A percentile compares a stretch with the other conserved stretches of the same genome.
These are phyloP conservation scores for Cymbomonas tetramitiformis DNA, from an alignment of 139 green algal species.

Conservation along the genomic window DNA sequence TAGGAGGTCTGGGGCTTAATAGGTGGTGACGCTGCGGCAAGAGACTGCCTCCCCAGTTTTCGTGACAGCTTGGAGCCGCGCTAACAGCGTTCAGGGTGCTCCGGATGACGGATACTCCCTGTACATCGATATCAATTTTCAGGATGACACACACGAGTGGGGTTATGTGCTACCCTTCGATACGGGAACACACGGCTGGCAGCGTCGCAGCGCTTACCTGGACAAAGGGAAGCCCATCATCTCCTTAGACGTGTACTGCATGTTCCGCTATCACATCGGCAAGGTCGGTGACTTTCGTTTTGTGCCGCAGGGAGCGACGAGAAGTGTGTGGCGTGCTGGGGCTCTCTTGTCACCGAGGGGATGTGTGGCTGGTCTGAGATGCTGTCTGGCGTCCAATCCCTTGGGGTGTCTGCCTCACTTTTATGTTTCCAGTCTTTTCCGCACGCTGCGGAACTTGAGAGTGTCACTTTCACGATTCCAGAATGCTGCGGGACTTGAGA, in stretches of 20 bases:
- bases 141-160: constrained; percentile 23
- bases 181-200: constrained; percentile 1
- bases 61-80: neutral
- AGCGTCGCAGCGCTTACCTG: constrained; percentile 4
- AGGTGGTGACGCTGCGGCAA: constrained; percentile 1
- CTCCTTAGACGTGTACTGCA: constrained; percentile 23
- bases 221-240: constrained; percentile 14
- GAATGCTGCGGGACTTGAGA: too few relatives aligned
- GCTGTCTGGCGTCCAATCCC: too few relatives aligned
- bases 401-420: too few relatives aligned
- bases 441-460: too few relatives aligned
- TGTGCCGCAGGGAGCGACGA: too few relatives aligned
- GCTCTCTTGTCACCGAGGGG: too few relatives aligned
- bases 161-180: constrained; percentile 13
- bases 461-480: too few relatives aligned
- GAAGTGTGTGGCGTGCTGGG: too few relatives aligned
- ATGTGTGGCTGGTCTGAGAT: too few relatives aligned
- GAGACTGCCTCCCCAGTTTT: constrained; percentile 3
- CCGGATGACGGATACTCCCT: constrained; percentile 13
- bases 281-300: too few relatives aligned
- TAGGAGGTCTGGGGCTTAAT: neutral
- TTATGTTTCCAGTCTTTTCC: too few relatives aligned
- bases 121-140: constrained; percentile 24
- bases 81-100: constrained; percentile 3
- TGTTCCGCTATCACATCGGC: constrained; percentile 16